A percentile compares a stretch with the other conserved stretches of the same genome.
phyloP scores from a whole-genome alignment of 2,329 filamentous ascomycete genomes.

The Aspergillus bombycis region DNA sequence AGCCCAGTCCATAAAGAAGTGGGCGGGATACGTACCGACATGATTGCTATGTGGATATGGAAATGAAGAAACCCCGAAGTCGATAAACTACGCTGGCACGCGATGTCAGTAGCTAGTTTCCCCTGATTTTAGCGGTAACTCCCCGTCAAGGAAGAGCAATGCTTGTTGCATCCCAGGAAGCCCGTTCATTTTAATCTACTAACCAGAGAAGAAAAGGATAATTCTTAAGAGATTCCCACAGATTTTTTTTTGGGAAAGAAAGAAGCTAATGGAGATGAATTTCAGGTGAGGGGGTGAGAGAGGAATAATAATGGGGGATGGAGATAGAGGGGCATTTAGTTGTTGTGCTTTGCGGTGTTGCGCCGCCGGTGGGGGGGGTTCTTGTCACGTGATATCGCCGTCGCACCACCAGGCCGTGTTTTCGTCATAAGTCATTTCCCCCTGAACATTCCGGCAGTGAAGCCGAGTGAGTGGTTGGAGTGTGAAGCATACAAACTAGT shows the following conservation, averaged over 20 bases:
- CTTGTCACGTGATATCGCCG: conserved; percentile 23
- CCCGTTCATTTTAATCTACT: conserved; percentile 2
- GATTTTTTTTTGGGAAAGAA: background rate
- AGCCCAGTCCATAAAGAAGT: background rate
- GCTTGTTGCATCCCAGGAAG: background rate
- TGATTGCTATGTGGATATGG: conserved; percentile 31
- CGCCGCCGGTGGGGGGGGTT: conserved; percentile 32
- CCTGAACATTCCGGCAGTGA: conserved; percentile 4
- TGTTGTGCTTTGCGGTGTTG: conserved; percentile 32
- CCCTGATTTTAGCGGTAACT: conserved; percentile 12
- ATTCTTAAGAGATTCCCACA: conserved; percentile 11
- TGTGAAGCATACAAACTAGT: background rate
- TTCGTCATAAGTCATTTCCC: conserved; percentile 8
- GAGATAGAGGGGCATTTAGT: conserved; percentile 41
- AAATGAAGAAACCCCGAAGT: conserved; percentile 23
- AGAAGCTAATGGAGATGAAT: conserved; percentile 5
- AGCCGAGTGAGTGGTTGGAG: background rate
- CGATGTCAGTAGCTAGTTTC: conserved; percentile 33
- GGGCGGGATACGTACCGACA: conserved; percentile 36
- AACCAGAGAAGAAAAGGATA: conserved; percentile 23
- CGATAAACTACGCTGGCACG: conserved; percentile 32
- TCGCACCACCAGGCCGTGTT: conserved; percentile 24
- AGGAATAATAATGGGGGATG: conserved; percentile 18
- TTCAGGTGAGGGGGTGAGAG: conserved; percentile 18
- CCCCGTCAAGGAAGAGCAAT: background rate